These are phyloP conservation scores for Lepidium sativum DNA, from an alignment of 345 rosid genomes.

Conservation along the genomic window DNA sequence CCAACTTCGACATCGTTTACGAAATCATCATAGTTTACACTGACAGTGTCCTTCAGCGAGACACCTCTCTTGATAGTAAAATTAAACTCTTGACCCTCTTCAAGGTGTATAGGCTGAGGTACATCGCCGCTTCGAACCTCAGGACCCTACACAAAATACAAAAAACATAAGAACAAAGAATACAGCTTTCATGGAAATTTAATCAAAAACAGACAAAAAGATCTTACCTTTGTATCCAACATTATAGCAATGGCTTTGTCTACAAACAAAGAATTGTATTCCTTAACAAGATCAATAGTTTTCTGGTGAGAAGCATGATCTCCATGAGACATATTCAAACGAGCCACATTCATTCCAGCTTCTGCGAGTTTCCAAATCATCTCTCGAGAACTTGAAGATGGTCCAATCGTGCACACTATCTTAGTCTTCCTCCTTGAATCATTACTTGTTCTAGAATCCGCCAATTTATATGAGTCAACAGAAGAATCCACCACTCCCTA, in stretches of 20 bases:
- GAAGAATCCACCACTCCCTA: slow-evolving; percentile 40
- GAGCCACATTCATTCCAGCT: slow-evolving; percentile 92
- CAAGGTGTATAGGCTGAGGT: slow-evolving; percentile 64
- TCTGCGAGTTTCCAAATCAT: slow-evolving; percentile 98
- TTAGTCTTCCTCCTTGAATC: slow-evolving; percentile 64
- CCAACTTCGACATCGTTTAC: slow-evolving; percentile 83
- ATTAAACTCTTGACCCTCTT: slow-evolving; percentile 86
- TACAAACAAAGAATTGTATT: slow-evolving; percentile 71
- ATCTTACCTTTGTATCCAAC: slow-evolving; percentile 87
- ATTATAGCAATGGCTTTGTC: slow-evolving; percentile 84
- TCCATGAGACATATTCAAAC: slow-evolving; percentile 94
- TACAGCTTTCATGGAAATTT: not conserved
- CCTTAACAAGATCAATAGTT: slow-evolving; percentile 81
- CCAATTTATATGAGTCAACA: slow-evolving; percentile 21
- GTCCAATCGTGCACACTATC: slow-evolving; percentile 94
- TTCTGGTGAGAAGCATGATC: slow-evolving; percentile 87
- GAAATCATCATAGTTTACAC: slow-evolving; percentile 92
- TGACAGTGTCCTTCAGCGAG: slow-evolving; percentile 63
- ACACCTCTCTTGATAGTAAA: slow-evolving; percentile 83
- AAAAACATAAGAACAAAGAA: not conserved
- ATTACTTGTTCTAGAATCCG: slow-evolving; percentile 24
- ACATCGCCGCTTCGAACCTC: slow-evolving; percentile 99
- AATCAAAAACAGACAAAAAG: not conserved
- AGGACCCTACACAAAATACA: slow-evolving; percentile 59
- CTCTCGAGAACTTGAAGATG: slow-evolving; percentile 84